Percentiles rank a stretch among this genome's conserved stretches.
phyloP scores from a whole-genome alignment of 176 grass and related monocot species.

The Oropetium thomaeum region DNA sequence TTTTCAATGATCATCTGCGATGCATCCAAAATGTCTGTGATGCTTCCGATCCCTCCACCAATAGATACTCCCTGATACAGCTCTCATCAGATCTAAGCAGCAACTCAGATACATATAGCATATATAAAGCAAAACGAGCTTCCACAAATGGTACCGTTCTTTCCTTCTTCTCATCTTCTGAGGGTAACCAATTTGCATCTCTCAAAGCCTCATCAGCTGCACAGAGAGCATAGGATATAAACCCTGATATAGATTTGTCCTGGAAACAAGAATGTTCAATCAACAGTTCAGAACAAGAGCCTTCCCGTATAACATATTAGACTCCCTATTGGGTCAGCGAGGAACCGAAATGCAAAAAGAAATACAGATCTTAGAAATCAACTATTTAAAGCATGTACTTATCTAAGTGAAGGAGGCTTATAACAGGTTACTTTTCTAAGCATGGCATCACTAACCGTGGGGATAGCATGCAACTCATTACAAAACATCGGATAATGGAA shows the following conservation, averaged over 20 bases:
- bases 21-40: constrained; percentile 80
- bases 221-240: constrained; percentile 91
- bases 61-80: constrained; percentile 82
- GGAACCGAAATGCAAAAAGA: not conserved
- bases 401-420: not conserved
- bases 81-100: constrained; percentile 33
- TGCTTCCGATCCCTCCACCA: constrained; percentile 88
- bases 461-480: not conserved
- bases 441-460: not conserved
- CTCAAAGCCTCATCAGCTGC: constrained; percentile 88
- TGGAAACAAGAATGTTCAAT: constrained; percentile 47
- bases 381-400: not conserved
- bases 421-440: not conserved
- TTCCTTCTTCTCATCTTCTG: constrained; percentile 62
- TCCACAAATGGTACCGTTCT: constrained; percentile 61
- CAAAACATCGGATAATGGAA: not conserved
- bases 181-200: constrained; percentile 82
- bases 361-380: not conserved
- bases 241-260: constrained; percentile 86
- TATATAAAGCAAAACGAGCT: not conserved
- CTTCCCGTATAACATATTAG: not conserved
- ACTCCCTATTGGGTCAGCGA: not conserved
- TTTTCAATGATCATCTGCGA: constrained; percentile 78
- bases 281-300: not conserved
- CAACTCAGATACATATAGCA: not conserved